Conservation (phyloP, 2,329 filamentous ascomycete species). For the Fusarium sp. region DNA sequence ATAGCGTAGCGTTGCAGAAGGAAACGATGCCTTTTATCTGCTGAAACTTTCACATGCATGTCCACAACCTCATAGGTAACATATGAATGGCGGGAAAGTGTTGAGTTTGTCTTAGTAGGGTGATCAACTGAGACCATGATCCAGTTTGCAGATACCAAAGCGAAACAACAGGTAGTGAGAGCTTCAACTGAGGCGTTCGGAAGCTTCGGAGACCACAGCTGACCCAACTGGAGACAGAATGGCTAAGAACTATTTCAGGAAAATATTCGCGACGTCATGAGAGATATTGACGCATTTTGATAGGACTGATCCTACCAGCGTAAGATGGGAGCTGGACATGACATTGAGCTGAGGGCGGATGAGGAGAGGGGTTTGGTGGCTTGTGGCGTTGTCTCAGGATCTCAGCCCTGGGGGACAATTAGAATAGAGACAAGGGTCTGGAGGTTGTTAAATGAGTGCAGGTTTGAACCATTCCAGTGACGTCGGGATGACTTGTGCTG, state of each 20-base stretch:
- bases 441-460: background rate
- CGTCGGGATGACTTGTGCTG: slow-evolving; percentile 5
- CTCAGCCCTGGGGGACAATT: slow-evolving; percentile 14
- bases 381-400: slow-evolving; percentile 29
- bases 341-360: slow-evolving; percentile 1
- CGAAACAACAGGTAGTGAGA: background rate
- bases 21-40: background rate
- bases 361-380: slow-evolving; percentile 16
- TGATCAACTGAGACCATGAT: slow-evolving; percentile 17
- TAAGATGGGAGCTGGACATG: background rate
- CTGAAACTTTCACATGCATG: background rate
- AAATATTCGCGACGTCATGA: background rate
- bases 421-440: slow-evolving; percentile 1
- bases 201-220: background rate
- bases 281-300: background rate
- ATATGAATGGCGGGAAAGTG: background rate
- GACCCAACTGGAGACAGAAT: background rate
- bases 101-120: slow-evolving; percentile 4
- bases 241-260: background rate
- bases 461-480: slow-evolving; percentile 27
- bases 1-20: background rate
- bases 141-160: background rate
- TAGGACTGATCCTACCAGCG: background rate
- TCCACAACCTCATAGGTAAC: background rate
- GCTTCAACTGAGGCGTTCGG: background rate